phyloP scores from a whole-genome alignment of 129 eudicot genomes.

The Calendula officinalis region DNA sequence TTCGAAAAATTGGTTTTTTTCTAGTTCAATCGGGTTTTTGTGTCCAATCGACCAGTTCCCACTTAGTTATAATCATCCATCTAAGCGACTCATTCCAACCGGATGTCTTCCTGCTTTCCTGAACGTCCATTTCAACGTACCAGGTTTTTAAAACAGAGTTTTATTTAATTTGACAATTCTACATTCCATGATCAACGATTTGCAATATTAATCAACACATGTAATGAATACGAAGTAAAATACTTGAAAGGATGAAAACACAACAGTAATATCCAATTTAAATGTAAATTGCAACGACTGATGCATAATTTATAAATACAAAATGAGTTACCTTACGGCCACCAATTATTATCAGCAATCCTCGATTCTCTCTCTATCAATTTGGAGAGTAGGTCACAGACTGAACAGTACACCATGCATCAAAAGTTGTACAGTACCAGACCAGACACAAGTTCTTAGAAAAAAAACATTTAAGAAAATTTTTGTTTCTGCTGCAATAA shows the following conservation, averaged over 20 bases:
- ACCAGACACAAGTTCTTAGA: constrained; percentile 30
- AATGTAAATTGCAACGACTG: background rate
- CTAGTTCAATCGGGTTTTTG: too few relatives aligned
- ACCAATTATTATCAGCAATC: constrained; percentile 11
- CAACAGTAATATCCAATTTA: background rate
- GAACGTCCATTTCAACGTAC: too few relatives aligned
- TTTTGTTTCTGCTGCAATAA: constrained; percentile 36
- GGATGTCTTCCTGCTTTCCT: too few relatives aligned
- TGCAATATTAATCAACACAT: background rate
- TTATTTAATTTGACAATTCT: too few relatives aligned
- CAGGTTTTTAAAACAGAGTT: too few relatives aligned
- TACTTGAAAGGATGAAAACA: background rate
- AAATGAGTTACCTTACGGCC: constrained; percentile 18
- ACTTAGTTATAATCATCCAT: too few relatives aligned
- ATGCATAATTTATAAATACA: background rate
- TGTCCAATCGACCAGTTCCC: too few relatives aligned
- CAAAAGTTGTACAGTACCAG: constrained; percentile 38
- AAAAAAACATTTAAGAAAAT: constrained; percentile 20
- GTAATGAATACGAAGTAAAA: background rate
- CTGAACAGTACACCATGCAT: constrained; percentile 30
- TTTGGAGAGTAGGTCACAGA: constrained; percentile 12
- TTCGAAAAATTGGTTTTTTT: too few relatives aligned
- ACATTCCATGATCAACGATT: too few relatives aligned
- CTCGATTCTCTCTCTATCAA: background rate
- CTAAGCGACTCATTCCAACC: too few relatives aligned